A percentile compares a stretch with the other conserved stretches of the same genome.
Conservation (phyloP, 345 rosid genomes). For the Hibiscus trionum region DNA sequence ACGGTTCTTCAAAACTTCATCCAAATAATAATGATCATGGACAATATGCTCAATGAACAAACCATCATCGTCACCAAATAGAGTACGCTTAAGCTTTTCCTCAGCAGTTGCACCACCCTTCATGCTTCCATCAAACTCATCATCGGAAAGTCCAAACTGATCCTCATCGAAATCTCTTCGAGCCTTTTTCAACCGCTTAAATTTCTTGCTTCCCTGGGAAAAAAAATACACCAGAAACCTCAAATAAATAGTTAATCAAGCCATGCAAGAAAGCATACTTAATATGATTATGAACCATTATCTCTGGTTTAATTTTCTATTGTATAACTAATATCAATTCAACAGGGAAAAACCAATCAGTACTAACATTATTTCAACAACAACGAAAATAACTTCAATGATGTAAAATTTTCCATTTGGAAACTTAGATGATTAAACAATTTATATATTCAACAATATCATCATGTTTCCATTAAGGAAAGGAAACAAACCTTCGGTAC, state of each 20-base stretch:
- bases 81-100: constrained; percentile 64
- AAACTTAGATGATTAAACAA: neutral
- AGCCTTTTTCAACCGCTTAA: constrained; percentile 90
- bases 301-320: neutral
- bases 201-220: constrained; percentile 67
- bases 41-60: constrained; percentile 6
- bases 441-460: neutral
- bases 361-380: constrained; percentile 1
- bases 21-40: neutral
- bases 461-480: neutral
- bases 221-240: constrained; percentile 3
- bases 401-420: neutral
- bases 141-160: constrained; percentile 57
- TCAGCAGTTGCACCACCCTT: constrained; percentile 70
- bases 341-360: neutral
- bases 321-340: neutral
- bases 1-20: neutral
- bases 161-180: constrained; percentile 62
- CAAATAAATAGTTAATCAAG: neutral
- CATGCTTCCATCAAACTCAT: constrained; percentile 65
- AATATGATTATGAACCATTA: neutral
- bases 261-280: neutral
- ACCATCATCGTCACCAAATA: constrained; percentile 93
- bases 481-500: constrained; percentile 46
- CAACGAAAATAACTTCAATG: neutral